Conservation (phyloP, 2,329 filamentous ascomycete genomes). For the Fusarium nurragi region DNA sequence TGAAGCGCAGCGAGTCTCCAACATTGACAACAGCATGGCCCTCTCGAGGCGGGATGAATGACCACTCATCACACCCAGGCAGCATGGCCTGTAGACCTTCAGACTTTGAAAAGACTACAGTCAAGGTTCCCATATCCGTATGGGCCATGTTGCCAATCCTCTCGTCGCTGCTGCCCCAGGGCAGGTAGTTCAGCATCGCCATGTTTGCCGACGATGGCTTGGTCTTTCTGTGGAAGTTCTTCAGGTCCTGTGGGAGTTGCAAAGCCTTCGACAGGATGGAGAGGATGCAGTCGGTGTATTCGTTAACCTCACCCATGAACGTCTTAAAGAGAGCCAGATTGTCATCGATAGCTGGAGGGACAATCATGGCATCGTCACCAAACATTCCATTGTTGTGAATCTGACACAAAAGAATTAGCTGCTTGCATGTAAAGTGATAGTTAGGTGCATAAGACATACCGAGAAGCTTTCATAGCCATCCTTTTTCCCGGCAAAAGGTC, state of each 20-base stretch:
- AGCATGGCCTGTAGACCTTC: conserved; percentile 32
- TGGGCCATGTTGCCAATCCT: conserved; percentile 33
- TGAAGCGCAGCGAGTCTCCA: neutral
- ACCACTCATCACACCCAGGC: conserved; percentile 28
- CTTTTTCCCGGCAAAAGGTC: conserved; percentile 13
- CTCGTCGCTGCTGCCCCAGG: conserved; percentile 23
- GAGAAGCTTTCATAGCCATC: conserved; percentile 19
- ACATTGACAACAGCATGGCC: neutral
- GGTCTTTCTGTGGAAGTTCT: conserved; percentile 12
- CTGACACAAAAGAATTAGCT: neutral
- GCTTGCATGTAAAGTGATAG: too few relatives aligned
- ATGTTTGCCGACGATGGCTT: conserved; percentile 26
- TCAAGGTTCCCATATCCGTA: conserved; percentile 35
- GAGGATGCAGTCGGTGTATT: neutral
- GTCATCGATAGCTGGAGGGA: neutral
- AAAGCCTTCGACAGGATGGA: neutral
- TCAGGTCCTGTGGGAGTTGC: neutral
- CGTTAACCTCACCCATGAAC: neutral
- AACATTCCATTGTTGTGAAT: conserved; percentile 6
- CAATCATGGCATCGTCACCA: neutral
- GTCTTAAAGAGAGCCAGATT: neutral
- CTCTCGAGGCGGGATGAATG: conserved; percentile 15
- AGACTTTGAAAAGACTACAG: conserved; percentile 35
- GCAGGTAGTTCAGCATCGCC: conserved; percentile 29
- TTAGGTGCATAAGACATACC: neutral